Percentiles rank a stretch among this genome's conserved stretches.
Evolutionary conservation across 129 eudicot genomes (phyloP).

Genomic region (Chrysanthemum lavandulifolium): DNA sequence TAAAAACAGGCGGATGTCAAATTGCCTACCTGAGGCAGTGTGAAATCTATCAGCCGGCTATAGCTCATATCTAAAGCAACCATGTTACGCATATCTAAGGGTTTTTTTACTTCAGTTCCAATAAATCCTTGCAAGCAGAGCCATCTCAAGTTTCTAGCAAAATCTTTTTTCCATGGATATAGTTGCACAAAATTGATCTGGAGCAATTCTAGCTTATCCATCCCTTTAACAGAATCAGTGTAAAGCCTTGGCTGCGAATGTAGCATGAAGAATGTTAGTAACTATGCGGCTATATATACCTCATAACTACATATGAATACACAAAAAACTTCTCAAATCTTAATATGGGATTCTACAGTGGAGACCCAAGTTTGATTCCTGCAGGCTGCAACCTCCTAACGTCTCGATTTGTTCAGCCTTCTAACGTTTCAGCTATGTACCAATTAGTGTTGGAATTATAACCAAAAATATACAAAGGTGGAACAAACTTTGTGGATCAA

Average conservation of each 20-base stretch:
- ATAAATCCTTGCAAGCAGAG: conserved; percentile 27
- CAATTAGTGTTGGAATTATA: too few species aligned
- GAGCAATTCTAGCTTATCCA: conserved; percentile 30
- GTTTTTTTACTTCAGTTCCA: not conserved
- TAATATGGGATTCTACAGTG: too few species aligned
- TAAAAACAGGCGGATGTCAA: not conserved
- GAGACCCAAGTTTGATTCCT: too few species aligned
- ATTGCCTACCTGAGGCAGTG: conserved; percentile 11
- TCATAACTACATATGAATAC: too few species aligned
- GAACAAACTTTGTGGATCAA: too few species aligned
- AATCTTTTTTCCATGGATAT: conserved; percentile 7
- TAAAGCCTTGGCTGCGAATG: not conserved
- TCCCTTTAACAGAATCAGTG: conserved; percentile 24
- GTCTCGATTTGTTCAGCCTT: too few species aligned
- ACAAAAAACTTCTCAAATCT: too few species aligned
- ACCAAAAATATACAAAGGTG: too few species aligned
- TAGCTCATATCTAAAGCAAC: conserved; percentile 36
- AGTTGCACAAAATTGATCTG: conserved; percentile 26
- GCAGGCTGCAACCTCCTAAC: too few species aligned
- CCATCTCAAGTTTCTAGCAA: conserved; percentile 29
- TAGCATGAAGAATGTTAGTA: not conserved
- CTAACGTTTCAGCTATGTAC: too few species aligned
- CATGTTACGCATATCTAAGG: conserved; percentile 23
- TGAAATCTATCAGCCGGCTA: conserved; percentile 21
- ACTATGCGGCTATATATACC: too few species aligned